phyloP scores from a whole-genome alignment of 805 yeast species.

The Sporopachydermia quercuum region DNA sequence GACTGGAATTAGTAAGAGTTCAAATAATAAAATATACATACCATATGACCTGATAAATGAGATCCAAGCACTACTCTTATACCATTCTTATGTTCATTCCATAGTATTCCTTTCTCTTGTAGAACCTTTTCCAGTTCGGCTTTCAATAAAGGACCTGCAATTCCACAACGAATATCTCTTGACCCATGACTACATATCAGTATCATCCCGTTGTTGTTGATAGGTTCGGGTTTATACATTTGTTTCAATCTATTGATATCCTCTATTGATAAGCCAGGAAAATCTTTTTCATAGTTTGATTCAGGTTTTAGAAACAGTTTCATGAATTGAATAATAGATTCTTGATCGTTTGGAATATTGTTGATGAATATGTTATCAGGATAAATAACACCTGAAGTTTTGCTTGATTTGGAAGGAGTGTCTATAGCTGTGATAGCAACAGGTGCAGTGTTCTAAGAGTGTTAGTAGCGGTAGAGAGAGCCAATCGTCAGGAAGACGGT shows the following conservation, averaged over 20 bases:
- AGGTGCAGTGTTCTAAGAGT: slow-evolving; percentile 21
- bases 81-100: slow-evolving; percentile 15
- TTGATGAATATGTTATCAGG: slow-evolving; percentile 36
- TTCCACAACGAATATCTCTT: slow-evolving; percentile 56
- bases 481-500: slow-evolving; percentile 27
- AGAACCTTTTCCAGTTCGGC: slow-evolving; percentile 35
- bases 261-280: background rate
- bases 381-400: slow-evolving; percentile 27
- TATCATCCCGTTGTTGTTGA: slow-evolving; percentile 16
- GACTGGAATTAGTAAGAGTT: too few relatives aligned
- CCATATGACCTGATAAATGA: slow-evolving; percentile 74
- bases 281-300: slow-evolving; percentile 7
- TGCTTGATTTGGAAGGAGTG: slow-evolving; percentile 1
- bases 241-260: background rate
- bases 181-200: slow-evolving; percentile 53
- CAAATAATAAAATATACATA: slow-evolving; percentile 1
- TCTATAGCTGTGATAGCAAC: slow-evolving; percentile 29
- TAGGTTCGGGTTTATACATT: background rate
- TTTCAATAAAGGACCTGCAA: slow-evolving; percentile 40
- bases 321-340: slow-evolving; percentile 21
- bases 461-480: too few relatives aligned
- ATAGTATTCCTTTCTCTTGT: slow-evolving; percentile 18
- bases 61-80: slow-evolving; percentile 41
- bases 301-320: slow-evolving; percentile 25
- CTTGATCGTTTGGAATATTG: slow-evolving; percentile 9